Percentiles rank a stretch among this genome's conserved stretches.
phyloP scores from a whole-genome alignment of 495 filamentous ascomycete species.

The Aspergillus bertholletiae region DNA sequence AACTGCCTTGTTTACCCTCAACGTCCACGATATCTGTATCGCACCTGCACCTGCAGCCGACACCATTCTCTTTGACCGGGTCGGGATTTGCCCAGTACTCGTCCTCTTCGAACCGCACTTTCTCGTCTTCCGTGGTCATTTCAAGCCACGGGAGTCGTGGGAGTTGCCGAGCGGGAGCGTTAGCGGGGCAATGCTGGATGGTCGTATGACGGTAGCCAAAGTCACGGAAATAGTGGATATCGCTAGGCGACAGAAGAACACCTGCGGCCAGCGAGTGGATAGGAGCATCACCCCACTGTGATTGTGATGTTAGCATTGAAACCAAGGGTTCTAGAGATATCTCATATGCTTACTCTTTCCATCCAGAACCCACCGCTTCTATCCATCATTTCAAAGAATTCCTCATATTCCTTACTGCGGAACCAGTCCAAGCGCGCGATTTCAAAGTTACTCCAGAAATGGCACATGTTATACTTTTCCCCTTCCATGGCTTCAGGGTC shows the following conservation, averaged over 20 bases:
- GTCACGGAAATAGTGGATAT: conserved; percentile 99
- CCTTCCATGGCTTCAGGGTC: conserved; percentile 95
- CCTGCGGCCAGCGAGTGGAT: conserved; percentile 98
- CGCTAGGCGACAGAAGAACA: conserved; percentile 70
- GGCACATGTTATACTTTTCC: conserved; percentile 99
- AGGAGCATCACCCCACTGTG: conserved; percentile 95
- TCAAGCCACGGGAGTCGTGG: conserved; percentile 80
- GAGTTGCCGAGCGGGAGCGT: conserved; percentile 87
- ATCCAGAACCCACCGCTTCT: conserved; percentile 98
- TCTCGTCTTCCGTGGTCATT: conserved; percentile 77
- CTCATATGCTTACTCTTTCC: conserved; percentile 72
- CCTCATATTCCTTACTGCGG: conserved; percentile 92
- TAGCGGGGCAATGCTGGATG: conserved; percentile 97
- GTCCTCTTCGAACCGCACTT: conserved; percentile 88
- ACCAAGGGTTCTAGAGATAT: conserved; percentile 5
- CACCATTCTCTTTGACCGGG: conserved; percentile 87
- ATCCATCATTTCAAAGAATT: conserved; percentile 99
- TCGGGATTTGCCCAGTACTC: conserved; percentile 94
- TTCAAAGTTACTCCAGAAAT: conserved; percentile 99
- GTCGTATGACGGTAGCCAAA: conserved; percentile 98
- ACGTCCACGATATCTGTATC: conserved; percentile 99
- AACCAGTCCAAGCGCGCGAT: conserved; percentile 95
- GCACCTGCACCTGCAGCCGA: conserved; percentile 94
- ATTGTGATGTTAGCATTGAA: conserved; percentile 15
- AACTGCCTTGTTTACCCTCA: conserved; percentile 94